Conservation (phyloP, 345 rosid genomes). For the Gossypium ekmanianum region DNA sequence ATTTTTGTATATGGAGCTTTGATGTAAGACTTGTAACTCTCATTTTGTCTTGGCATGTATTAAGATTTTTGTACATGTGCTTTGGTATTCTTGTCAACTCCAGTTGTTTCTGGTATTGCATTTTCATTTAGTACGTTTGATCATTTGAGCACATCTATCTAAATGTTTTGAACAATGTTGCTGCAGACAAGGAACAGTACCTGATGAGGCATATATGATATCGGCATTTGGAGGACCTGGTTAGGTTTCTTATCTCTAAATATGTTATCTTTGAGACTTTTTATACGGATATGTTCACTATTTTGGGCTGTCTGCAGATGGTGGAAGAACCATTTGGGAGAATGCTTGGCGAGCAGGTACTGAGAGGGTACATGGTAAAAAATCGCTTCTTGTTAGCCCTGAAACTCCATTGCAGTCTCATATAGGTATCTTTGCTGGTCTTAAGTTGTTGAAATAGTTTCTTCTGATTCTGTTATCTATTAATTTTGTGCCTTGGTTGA, state of each 20-base stretch:
- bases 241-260: constrained; percentile 29
- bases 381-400: constrained; percentile 38
- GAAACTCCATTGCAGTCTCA: constrained; percentile 69
- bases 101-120: neutral
- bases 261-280: constrained; percentile 5
- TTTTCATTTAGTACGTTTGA: neutral
- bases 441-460: neutral
- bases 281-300: constrained; percentile 14
- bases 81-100: neutral
- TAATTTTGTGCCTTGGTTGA: constrained; percentile 12
- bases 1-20: constrained; percentile 96
- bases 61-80: neutral
- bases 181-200: constrained; percentile 82
- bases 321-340: constrained; percentile 82
- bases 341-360: constrained; percentile 64
- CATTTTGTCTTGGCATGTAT: neutral
- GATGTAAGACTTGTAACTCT: constrained; percentile 53
- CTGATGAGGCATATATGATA: constrained; percentile 95
- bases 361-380: constrained; percentile 57
- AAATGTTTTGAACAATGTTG: constrained; percentile 14
- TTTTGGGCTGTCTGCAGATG: constrained; percentile 49
- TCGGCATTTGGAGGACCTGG: constrained; percentile 97
- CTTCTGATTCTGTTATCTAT: neutral
- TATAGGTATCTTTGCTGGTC: constrained; percentile 44
- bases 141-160: neutral